Percentiles rank a stretch among this genome's conserved stretches.
Conservation (phyloP, 345 rosid species). For the Citrus medica region DNA sequence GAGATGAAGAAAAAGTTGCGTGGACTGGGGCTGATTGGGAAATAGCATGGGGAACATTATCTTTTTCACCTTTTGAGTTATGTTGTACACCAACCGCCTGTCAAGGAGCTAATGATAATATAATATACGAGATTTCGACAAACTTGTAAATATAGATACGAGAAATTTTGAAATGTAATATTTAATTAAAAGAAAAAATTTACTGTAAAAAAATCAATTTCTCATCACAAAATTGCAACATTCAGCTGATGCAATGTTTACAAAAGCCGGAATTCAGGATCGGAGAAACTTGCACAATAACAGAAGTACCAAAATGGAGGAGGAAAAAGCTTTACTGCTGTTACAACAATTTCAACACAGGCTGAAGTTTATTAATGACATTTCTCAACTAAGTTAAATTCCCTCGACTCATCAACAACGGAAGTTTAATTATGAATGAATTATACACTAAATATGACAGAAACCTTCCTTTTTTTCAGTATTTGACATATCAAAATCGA, state of each 20-base stretch:
- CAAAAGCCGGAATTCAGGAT: neutral
- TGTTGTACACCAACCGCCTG: no score
- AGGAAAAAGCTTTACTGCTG: neutral
- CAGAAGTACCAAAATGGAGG: neutral
- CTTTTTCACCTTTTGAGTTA: no score
- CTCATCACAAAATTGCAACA: neutral
- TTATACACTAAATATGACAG: slow-evolving; percentile 17
- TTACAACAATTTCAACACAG: slow-evolving; percentile 16
- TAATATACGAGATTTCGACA: no score
- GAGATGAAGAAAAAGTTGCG: no score
- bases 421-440: slow-evolving; percentile 23
- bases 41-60: no score
- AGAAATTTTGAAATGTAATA: no score
- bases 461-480: neutral
- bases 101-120: no score
- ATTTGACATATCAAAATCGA: slow-evolving; percentile 25
- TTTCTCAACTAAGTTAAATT: slow-evolving; percentile 5
- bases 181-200: no score
- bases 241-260: neutral
- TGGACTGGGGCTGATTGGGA: no score
- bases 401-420: slow-evolving; percentile 14
- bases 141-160: no score
- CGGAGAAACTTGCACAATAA: neutral
- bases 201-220: neutral
- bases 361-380: slow-evolving; percentile 4